A percentile compares a stretch with the other conserved stretches of the same genome.
Conservation (phyloP, 2,329 filamentous ascomycete species). For the Ascosphaera aggregata region DNA sequence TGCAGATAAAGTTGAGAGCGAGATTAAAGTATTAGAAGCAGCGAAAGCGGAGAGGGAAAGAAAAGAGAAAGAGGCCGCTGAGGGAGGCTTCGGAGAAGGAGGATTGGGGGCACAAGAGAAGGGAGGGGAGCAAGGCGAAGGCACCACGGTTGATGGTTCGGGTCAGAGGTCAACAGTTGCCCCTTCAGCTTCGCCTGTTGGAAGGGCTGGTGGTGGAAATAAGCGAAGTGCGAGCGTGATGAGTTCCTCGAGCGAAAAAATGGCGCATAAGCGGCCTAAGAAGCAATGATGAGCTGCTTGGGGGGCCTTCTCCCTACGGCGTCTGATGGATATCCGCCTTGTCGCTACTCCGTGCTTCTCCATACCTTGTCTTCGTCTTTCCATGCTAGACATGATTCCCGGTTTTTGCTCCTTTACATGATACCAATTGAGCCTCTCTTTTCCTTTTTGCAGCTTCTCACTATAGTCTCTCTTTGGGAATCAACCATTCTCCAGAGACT, state of each 20-base stretch:
- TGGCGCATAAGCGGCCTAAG: constrained; percentile 22
- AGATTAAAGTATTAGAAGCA: constrained; percentile 24
- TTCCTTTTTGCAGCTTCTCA: neutral
- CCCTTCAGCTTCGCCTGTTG: constrained; percentile 2
- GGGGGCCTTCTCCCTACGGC: too few species aligned
- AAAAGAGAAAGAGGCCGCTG: constrained; percentile 11
- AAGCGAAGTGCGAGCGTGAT: constrained; percentile 72
- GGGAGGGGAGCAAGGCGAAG: neutral
- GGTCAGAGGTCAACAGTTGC: neutral
- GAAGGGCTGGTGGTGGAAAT: constrained; percentile 17
- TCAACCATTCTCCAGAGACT: too few species aligned
- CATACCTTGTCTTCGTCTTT: too few species aligned
- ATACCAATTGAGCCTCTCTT: neutral
- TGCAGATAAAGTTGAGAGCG: constrained; percentile 23
- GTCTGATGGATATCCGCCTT: too few species aligned
- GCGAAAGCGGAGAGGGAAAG: constrained; percentile 17
- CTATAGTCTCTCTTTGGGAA: neutral
- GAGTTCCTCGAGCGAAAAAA: constrained; percentile 40
- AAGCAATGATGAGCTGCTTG: too few species aligned
- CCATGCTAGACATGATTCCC: too few species aligned
- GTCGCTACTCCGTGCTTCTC: too few species aligned
- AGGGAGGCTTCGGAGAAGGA: constrained; percentile 1
- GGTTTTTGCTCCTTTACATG: neutral
- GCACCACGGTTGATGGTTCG: too few species aligned
- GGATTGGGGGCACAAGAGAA: constrained; percentile 1